A percentile compares a stretch with the other conserved stretches of the same genome.
Evolutionary conservation across 306 rosid genomes (phyloP).

Genomic region (Begonia loranthoides): DNA sequence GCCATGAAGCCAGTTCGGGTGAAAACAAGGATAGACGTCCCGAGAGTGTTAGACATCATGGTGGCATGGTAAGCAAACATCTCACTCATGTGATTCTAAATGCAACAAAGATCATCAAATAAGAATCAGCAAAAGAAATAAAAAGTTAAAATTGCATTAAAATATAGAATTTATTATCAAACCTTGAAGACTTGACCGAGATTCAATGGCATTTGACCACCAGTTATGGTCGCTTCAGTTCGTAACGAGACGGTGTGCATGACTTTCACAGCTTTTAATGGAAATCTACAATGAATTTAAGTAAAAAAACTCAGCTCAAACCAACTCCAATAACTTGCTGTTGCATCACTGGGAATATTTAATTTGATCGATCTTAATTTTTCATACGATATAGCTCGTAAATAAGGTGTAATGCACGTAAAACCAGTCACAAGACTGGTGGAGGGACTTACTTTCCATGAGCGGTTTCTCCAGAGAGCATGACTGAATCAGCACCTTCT

Average conservation of each 20-base stretch:
- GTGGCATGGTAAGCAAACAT: slow-evolving; percentile 99
- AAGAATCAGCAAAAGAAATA: slow-evolving; percentile 5
- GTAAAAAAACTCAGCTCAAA: too few species aligned
- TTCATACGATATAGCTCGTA: too few species aligned
- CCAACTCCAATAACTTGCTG: too few species aligned
- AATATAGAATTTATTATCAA: not conserved
- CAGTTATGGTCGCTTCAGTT: slow-evolving; percentile 73
- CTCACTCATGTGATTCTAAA: slow-evolving; percentile 96
- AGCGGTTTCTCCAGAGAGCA: slow-evolving; percentile 99
- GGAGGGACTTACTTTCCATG: slow-evolving; percentile 75
- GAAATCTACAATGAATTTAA: slow-evolving; percentile 39
- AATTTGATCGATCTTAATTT: too few species aligned
- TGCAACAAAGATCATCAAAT: slow-evolving; percentile 6
- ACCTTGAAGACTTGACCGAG: slow-evolving; percentile 96
- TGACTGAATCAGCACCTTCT: slow-evolving; percentile 93
- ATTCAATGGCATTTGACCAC: slow-evolving; percentile 68
- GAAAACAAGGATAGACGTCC: slow-evolving; percentile 88
- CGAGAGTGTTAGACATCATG: slow-evolving; percentile 96
- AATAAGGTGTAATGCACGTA: too few species aligned
- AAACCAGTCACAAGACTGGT: not conserved
- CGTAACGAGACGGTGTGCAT: slow-evolving; percentile 97
- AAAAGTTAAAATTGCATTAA: not conserved
- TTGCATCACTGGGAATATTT: too few species aligned
- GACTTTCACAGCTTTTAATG: slow-evolving; percentile 85
- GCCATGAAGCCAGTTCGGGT: slow-evolving; percentile 94